Conservation (phyloP, 1,139 yeast species). For the Candida sanyaensis region DNA sequence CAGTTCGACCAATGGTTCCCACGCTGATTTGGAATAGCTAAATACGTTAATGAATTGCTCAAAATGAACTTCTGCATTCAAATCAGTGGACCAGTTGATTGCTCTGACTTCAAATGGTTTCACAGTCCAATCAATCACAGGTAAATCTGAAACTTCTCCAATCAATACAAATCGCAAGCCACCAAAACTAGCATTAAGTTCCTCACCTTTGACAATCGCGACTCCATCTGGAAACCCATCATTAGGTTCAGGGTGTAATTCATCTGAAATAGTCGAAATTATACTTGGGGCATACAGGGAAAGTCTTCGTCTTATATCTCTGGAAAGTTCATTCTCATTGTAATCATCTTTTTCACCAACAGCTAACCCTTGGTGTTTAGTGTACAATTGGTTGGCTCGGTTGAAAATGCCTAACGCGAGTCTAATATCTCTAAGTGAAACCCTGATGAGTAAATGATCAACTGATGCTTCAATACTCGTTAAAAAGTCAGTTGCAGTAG, state of each 20-base stretch:
- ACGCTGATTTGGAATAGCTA: constrained; percentile 87
- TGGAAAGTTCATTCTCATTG: constrained; percentile 48
- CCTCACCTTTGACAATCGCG: constrained; percentile 68
- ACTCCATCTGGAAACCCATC: constrained; percentile 22
- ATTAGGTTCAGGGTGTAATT: constrained; percentile 2
- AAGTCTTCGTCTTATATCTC: constrained; percentile 59
- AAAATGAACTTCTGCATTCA: constrained; percentile 69
- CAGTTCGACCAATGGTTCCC: constrained; percentile 95
- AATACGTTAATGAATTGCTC: constrained; percentile 77
- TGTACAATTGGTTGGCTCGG: constrained; percentile 63
- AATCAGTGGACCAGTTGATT: constrained; percentile 87
- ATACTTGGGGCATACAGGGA: constrained; percentile 71
- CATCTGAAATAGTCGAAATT: constrained; percentile 41
- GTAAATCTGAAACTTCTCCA: constrained; percentile 93
- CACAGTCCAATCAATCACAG: constrained; percentile 79
- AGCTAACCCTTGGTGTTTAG: constrained; percentile 25
- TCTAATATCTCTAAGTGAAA: constrained; percentile 84
- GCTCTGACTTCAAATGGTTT: constrained; percentile 74
- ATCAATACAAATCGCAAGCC: constrained; percentile 86
- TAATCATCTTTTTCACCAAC: constrained; percentile 22
- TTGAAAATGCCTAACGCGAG: constrained; percentile 75
- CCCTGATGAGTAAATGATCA: constrained; percentile 78
- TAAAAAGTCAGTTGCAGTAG: constrained; percentile 55
- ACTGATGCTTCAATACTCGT: constrained; percentile 70
- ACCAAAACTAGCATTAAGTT: constrained; percentile 66